Conservation (phyloP, 495 filamentous ascomycete species). For the Neurospora tetraspora region DNA sequence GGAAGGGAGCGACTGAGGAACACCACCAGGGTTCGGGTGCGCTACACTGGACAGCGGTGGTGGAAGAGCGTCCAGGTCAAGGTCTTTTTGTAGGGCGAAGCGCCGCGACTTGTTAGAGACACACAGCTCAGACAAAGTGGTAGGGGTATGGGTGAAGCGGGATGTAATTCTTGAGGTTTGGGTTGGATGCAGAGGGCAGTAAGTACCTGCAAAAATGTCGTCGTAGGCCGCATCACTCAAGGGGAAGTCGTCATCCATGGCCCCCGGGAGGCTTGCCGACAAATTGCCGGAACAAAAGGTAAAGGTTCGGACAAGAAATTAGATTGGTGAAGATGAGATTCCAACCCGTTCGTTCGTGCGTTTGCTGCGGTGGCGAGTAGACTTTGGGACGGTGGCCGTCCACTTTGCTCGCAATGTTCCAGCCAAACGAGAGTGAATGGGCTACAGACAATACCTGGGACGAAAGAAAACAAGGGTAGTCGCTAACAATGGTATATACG, state of each 20-base stretch:
- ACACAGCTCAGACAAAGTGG: neutral
- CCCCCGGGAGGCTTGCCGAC: neutral
- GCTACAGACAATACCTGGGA: neutral
- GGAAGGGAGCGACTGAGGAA: neutral
- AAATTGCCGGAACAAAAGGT: neutral
- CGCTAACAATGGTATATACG: neutral
- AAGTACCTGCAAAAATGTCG: slow-evolving; percentile 4
- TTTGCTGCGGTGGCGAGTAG: neutral
- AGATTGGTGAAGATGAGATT: neutral
- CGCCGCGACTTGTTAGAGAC: neutral
- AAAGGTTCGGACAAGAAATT: neutral
- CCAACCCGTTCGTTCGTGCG: neutral
- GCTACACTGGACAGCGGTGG: neutral
- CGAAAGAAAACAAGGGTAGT: neutral
- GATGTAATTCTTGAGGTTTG: too few species aligned
- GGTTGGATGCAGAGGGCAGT: neutral
- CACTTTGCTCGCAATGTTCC: neutral
- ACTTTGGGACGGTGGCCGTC: neutral
- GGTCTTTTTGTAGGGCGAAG: neutral
- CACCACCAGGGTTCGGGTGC: neutral
- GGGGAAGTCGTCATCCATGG: slow-evolving; percentile 4
- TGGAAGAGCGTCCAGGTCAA: neutral
- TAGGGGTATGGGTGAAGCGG: too few species aligned
- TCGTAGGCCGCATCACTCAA: slow-evolving; percentile 1
- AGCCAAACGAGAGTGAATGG: neutral